These are phyloP conservation scores for Cryptococcus sp. DNA, from an alignment of 1,284 basidiomycete species.

Conservation along the genomic window DNA sequence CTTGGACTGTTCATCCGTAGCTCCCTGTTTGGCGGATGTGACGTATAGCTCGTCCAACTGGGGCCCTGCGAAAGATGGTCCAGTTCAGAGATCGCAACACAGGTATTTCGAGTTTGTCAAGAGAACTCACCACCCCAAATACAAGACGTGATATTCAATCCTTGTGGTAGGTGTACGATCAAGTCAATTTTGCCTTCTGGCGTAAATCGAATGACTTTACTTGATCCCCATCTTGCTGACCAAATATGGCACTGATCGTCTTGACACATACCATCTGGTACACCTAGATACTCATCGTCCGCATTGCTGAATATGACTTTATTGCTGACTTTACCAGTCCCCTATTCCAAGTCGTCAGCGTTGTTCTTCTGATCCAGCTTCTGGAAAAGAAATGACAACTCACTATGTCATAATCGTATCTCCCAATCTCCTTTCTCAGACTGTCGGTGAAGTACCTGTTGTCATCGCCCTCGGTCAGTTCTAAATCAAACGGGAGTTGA, in stretches of 20 bases:
- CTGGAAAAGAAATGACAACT: not conserved
- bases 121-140: slow-evolving; percentile 35
- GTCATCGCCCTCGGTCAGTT: not conserved
- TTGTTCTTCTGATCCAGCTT: not conserved
- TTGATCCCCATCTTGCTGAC: slow-evolving; percentile 25
- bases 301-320: slow-evolving; percentile 18
- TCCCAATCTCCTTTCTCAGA: slow-evolving; percentile 22
- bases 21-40: slow-evolving; percentile 25
- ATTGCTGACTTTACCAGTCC: slow-evolving; percentile 16
- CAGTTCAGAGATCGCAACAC: slow-evolving; percentile 20
- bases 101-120: slow-evolving; percentile 2
- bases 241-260: slow-evolving; percentile 24
- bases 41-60: slow-evolving; percentile 34
- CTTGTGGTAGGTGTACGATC: slow-evolving; percentile 31
- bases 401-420: slow-evolving; percentile 28
- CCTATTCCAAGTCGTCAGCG: slow-evolving; percentile 2
- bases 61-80: slow-evolving; percentile 12
- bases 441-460: slow-evolving; percentile 31
- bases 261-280: slow-evolving; percentile 30
- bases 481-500: not conserved
- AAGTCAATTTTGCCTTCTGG: slow-evolving; percentile 20
- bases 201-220: slow-evolving; percentile 24
- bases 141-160: slow-evolving; percentile 24
- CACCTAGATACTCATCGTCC: slow-evolving; percentile 14
- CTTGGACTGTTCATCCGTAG: slow-evolving; percentile 11